Percentiles rank a stretch among this genome's conserved stretches.
These are phyloP conservation scores for Trametes sp. DNA, from an alignment of 1,284 basidiomycete species.

Conservation along the genomic window DNA sequence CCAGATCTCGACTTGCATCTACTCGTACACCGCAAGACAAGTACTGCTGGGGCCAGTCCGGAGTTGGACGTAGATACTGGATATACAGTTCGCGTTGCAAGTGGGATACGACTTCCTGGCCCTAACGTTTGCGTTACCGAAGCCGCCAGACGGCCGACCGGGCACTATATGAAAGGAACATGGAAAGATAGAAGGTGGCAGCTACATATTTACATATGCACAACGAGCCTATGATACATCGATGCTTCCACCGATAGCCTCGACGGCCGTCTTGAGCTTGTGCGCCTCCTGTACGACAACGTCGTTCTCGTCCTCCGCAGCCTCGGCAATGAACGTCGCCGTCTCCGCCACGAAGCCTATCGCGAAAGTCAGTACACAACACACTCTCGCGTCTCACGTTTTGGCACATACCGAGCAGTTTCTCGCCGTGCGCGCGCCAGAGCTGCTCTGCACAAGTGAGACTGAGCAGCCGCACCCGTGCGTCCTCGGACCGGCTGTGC, in stretches of 20 bases:
- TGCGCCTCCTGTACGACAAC: slow-evolving; percentile 73
- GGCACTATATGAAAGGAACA: no score
- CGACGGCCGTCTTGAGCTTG: slow-evolving; percentile 70
- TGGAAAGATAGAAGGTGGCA: no score
- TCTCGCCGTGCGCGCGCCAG: slow-evolving; percentile 82
- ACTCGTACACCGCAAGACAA: no score
- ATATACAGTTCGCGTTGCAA: no score
- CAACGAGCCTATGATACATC: slow-evolving; percentile 32
- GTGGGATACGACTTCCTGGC: no score
- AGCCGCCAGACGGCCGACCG: no score
- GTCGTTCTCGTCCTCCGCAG: slow-evolving; percentile 85
- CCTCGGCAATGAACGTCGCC: slow-evolving; percentile 83
- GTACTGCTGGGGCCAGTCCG: no score
- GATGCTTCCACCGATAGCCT: slow-evolving; percentile 73
- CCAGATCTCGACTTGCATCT: no score
- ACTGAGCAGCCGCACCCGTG: slow-evolving; percentile 71
- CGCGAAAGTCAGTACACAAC: neutral
- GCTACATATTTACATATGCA: no score
- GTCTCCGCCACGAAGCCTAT: slow-evolving; percentile 79
- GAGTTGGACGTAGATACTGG: no score
- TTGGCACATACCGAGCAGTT: slow-evolving; percentile 68
- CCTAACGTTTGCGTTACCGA: no score
- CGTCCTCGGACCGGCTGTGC: slow-evolving; percentile 85
- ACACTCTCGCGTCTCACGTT: neutral
- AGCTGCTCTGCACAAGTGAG: slow-evolving; percentile 73